A percentile compares a stretch with the other conserved stretches of the same genome.
phyloP scores from a whole-genome alignment of 2,329 filamentous ascomycete genomes.

The Ramichloridium luteum region DNA sequence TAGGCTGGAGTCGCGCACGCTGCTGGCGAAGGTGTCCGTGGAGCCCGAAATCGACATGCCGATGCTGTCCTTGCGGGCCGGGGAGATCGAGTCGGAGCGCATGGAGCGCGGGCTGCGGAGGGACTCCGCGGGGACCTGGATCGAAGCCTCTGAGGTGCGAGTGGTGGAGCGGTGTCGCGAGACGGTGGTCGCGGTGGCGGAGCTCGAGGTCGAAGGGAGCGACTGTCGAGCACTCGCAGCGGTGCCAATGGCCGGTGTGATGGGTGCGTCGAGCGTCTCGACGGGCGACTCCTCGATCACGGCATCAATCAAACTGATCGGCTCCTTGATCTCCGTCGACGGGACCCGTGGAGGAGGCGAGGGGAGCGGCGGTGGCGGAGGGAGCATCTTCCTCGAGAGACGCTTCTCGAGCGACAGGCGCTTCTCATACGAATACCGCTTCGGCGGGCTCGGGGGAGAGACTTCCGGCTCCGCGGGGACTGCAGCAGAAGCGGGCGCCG shows the following conservation, averaged over 20 bases:
- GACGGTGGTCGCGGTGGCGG: slow-evolving; percentile 6
- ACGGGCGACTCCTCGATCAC: slow-evolving; percentile 4
- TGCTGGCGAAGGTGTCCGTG: slow-evolving; percentile 64
- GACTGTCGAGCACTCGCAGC: slow-evolving; percentile 5
- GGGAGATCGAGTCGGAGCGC: slow-evolving; percentile 7
- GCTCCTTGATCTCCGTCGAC: not conserved
- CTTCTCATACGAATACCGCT: slow-evolving; percentile 8
- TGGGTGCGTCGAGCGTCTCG: slow-evolving; percentile 4
- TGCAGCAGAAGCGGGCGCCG: not conserved
- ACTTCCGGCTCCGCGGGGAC: not conserved
- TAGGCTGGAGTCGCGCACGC: slow-evolving; percentile 61
- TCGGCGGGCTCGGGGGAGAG: not conserved
- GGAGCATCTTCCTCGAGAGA: slow-evolving; percentile 10
- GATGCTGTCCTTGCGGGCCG: slow-evolving; percentile 50
- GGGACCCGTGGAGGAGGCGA: slow-evolving; percentile 4
- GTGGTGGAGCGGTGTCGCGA: slow-evolving; percentile 7
- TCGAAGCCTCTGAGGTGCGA: slow-evolving; percentile 9
- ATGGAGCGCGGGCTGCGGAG: slow-evolving; percentile 9
- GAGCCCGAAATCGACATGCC: slow-evolving; percentile 67
- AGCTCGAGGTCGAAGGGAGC: no score
- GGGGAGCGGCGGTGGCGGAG: slow-evolving; percentile 7
- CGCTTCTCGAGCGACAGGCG: slow-evolving; percentile 13
- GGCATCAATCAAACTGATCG: not conserved
- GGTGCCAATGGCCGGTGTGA: slow-evolving; percentile 4
- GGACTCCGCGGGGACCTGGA: slow-evolving; percentile 7